Evolutionary conservation across 768 basidiomycete species (phyloP), one percentile per base, ranked within the genome.

Genomic region (Lactarius evosmus): DNA sequence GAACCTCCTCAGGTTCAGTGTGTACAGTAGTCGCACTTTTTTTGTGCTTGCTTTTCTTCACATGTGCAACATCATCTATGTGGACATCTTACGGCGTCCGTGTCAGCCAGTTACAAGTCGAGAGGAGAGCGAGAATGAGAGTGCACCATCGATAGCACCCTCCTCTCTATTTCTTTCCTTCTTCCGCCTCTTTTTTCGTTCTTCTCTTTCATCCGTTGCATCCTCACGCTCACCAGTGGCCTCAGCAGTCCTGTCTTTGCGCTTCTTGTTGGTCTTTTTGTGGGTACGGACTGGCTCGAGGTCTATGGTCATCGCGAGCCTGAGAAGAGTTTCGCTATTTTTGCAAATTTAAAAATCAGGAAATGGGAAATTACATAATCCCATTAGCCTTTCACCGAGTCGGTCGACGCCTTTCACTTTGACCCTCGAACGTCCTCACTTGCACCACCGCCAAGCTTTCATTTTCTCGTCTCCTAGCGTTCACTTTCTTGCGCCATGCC

Each of bases 401-500:
- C 29, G 51, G 29, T 53, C 52, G 29, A 53, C 51, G 2, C 32
- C 19, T 53, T 30, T 32, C 29, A 29, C 29, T 25, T 29, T 11
- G 17, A 19, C 51, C 52, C 7, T 33, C 52, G 14, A 14, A 3
- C 19, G 22, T 19, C 29, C 11, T 17, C n/a, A n/a, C 32, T 52
- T 27, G 38, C 56, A 7, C 51, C 29, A 34, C 51, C 56, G 58
- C 30, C 12, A 2, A 38, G 11, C 32, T 17, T 36, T 60, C 53
- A 14, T 56, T n/a, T 36, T 32, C 29, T 49, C 22, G 33, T 58
- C 30, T 49, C 40, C 32, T 51, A 56, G 25, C 55, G 7, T 49
- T 55, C 14, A 32, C 41, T 27, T 51, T 36, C 54, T 17, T 36
- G n/a, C 44, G 19, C 22, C 19, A 93, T 93, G 91, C 90, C 91